Base-by-base conservation (phyloP, 768 basidiomycete species). In the Boletus fagicola region DNA sequence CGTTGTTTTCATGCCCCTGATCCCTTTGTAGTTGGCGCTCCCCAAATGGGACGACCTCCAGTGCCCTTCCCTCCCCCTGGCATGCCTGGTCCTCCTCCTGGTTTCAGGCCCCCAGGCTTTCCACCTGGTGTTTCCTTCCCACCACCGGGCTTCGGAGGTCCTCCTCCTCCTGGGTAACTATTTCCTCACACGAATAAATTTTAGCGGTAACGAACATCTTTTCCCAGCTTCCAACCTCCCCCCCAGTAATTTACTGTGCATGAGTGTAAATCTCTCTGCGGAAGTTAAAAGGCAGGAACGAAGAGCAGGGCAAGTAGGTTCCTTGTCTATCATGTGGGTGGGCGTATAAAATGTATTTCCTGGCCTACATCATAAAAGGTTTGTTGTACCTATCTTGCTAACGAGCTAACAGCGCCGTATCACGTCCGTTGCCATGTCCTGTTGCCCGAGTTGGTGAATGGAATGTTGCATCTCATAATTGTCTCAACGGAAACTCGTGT, bases 61-160 rank as follows among this genome's bases (percentile, higher is more conserved):
- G 86, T 86, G 80, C 59, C 78, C 10, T 79, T 81, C 53, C 75
- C 75, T 47, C 78, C 80, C 49, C 88, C 90, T 64, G 90, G 90
- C 20, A 91, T 94, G 90, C 84, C 88, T 28, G 91, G 90, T 13
- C 85, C 89, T 36, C 92, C 92, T 42, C 90, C 91, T 48, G 90
- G 90, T 54, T 92, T 92, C 79, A 79, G 87, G 51, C 89, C 91
- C 26, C 89, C 88, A 50, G 89, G 90, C 46, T 89, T 91, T 78
- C 89, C 90, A 53, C 86, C 86, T 26, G 87, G 88, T 51, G 86
- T 87, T 81, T 83, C 86, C 15, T 90, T 90, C 76, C 82, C 84
- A 51, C 88, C 91, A 45, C 87, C 90, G 51, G 90, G 90, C 12
- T 91, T 92, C 70, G 82, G 77, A 60, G 88, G 86, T 2, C 88